Evolutionary conservation across 371 early-diverging fungal genomes (phyloP), one percentile per base, ranked within the genome.

Genomic region (Mucor lusitanicus): DNA sequence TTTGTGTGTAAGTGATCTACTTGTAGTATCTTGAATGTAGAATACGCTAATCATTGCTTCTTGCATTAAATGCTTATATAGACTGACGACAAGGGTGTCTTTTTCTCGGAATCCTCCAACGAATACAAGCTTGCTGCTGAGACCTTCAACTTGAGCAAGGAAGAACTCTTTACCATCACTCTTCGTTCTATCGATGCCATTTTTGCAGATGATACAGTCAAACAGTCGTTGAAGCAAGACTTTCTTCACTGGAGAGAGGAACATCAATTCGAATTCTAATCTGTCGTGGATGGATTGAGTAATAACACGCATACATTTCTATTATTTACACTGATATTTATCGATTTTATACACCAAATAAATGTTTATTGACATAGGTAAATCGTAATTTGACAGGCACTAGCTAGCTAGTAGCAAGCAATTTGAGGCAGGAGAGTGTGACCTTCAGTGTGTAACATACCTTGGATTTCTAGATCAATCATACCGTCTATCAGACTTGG

Each of bases 51-150:
- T 54, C 27, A 23, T 23, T 65, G 17, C 6, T 55, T 30, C 12
- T 33, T 50, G 23, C 23, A 48, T 50, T 8, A 64, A n/a, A 9
- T 48, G 7, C 3, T 1, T 7, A 33, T 33, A 33, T 59, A 86
- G 87, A 86, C 87, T 23, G 87, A 87, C 59, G 87, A 87, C 64
- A 85, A 85, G 42, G 87, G 87, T 44, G 82, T 87, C 4, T 87
- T 86, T 61, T 77, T 77, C 48, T 82, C 83, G 12, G 73, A 78
- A n/a, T 69, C 80, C 33, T 84, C 87, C 2, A 73, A 79, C 35
- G 87, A 87, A 55, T 87, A 86, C 59, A 63, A 46, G 15, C 56
- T 79, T 6, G 81, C 83, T 33, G 79, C 72, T 25, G 63, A 67
- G 27, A 70, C 78, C 6, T 84, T 85, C 59, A 63, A 71, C 0